phyloP scores from a whole-genome alignment of 2,329 filamentous ascomycete species.

The Xylaria sp. region DNA sequence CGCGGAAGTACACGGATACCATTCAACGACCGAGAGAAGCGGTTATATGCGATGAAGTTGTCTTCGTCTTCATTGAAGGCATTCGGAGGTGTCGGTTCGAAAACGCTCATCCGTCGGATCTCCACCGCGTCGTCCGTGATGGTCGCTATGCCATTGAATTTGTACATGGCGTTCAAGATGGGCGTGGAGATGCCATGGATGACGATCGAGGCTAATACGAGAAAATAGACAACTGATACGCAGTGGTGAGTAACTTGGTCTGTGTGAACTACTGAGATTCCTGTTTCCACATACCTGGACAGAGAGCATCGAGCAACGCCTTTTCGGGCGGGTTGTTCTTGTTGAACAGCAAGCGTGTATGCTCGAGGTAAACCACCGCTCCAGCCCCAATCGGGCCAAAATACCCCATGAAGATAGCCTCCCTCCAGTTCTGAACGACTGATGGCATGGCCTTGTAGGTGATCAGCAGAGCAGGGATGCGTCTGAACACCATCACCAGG shows the following conservation, averaged over 20 bases:
- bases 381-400: constrained; percentile 76
- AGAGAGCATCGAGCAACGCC: constrained; percentile 35
- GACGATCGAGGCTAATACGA: constrained; percentile 40
- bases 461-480: constrained; percentile 51
- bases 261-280: neutral
- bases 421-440: constrained; percentile 48
- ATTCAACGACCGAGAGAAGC: constrained; percentile 39
- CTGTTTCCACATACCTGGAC: constrained; percentile 25
- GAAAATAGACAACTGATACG: constrained; percentile 36
- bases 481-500: constrained; percentile 49
- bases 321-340: constrained; percentile 22
- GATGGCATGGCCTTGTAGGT: constrained; percentile 52
- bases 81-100: constrained; percentile 36
- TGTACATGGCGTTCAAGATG: constrained; percentile 37
- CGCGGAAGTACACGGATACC: constrained; percentile 13
- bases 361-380: constrained; percentile 66
- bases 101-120: constrained; percentile 36
- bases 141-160: constrained; percentile 36
- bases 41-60: constrained; percentile 44
- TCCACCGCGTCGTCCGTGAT: constrained; percentile 40
- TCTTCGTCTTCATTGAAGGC: constrained; percentile 35
- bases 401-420: constrained; percentile 58
- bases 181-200: constrained; percentile 47
- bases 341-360: constrained; percentile 38
- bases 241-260: neutral